Evolutionary conservation across 2,329 filamentous ascomycete species (phyloP).

Genomic region (Diplodia seriata): DNA sequence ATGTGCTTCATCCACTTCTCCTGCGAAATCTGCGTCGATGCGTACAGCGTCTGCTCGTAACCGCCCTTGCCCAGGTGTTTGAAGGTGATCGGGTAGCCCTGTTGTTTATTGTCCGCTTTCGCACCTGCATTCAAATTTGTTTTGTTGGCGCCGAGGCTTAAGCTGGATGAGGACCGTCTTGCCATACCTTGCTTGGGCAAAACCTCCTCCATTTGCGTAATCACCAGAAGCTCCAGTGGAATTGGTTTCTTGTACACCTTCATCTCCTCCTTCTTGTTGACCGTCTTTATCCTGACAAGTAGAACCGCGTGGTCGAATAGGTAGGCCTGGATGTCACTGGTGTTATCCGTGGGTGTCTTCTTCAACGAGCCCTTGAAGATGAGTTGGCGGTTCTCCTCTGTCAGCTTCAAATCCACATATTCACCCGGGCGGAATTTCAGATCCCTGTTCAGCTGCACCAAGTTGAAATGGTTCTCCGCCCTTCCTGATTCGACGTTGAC

Average conservation of each 20-base stretch:
- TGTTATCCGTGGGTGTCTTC: constrained; percentile 85
- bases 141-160: constrained; percentile 67
- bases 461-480: constrained; percentile 95
- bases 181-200: constrained; percentile 79
- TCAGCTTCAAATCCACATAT: constrained; percentile 90
- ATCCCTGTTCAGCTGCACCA: constrained; percentile 88
- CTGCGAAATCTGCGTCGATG: constrained; percentile 81
- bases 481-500: constrained; percentile 97
- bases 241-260: constrained; percentile 97
- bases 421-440: constrained; percentile 90
- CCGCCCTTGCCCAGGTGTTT: constrained; percentile 93
- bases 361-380: constrained; percentile 95
- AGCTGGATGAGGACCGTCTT: constrained; percentile 86
- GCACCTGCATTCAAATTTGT: constrained; percentile 48
- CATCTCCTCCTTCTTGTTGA: constrained; percentile 91
- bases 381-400: constrained; percentile 89
- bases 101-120: constrained; percentile 61
- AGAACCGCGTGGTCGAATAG: constrained; percentile 96
- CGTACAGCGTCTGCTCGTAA: constrained; percentile 90
- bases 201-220: constrained; percentile 96
- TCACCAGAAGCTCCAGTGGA: constrained; percentile 88
- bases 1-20: constrained; percentile 99
- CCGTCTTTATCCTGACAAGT: constrained; percentile 86
- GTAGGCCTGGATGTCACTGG: constrained; percentile 86
- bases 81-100: constrained; percentile 95